Conservation (phyloP, 257 asterid species). For the Thymus mandschuricus region DNA sequence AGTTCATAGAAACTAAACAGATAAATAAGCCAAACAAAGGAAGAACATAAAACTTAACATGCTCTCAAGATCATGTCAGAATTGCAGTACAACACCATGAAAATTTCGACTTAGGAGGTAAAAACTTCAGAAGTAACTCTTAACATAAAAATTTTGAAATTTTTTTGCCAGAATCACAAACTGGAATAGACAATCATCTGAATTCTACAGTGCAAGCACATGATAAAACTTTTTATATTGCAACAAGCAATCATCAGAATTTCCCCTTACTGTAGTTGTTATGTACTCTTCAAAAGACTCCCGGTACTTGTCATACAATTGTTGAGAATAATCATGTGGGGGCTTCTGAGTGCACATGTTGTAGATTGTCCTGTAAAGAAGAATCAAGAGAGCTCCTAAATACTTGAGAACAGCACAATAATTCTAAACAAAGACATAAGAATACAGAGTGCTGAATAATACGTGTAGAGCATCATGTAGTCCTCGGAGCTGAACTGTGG, state of each 20-base stretch:
- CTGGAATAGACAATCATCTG: not conserved
- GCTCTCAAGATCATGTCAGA: conserved; percentile 13
- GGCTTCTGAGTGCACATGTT: conserved; percentile 99
- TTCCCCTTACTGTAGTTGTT: conserved; percentile 61
- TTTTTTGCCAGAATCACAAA: not conserved
- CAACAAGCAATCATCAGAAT: conserved; percentile 2
- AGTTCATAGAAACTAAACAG: conserved; percentile 15
- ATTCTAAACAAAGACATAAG: conserved; percentile 1
- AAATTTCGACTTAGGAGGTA: not conserved
- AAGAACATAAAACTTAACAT: not conserved
- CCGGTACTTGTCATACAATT: conserved; percentile 82
- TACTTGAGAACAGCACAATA: conserved; percentile 20
- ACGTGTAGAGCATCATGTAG: conserved; percentile 96
- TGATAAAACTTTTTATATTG: not conserved
- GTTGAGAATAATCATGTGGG: conserved; percentile 97
- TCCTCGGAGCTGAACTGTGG: conserved; percentile 94
- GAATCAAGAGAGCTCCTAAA: conserved; percentile 35
- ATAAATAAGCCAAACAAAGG: conserved; percentile 11
- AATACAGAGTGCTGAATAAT: conserved; percentile 33
- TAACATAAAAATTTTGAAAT: not conserved
- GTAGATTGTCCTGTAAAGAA: conserved; percentile 73
- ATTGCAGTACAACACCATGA: not conserved
- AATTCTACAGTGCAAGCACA: not conserved
- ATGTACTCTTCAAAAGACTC: conserved; percentile 89
- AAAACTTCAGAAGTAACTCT: conserved; percentile 6